Evolutionary conservation across 495 filamentous ascomycete genomes (phyloP).

Genomic region (Hyaloscypha finlandica): DNA sequence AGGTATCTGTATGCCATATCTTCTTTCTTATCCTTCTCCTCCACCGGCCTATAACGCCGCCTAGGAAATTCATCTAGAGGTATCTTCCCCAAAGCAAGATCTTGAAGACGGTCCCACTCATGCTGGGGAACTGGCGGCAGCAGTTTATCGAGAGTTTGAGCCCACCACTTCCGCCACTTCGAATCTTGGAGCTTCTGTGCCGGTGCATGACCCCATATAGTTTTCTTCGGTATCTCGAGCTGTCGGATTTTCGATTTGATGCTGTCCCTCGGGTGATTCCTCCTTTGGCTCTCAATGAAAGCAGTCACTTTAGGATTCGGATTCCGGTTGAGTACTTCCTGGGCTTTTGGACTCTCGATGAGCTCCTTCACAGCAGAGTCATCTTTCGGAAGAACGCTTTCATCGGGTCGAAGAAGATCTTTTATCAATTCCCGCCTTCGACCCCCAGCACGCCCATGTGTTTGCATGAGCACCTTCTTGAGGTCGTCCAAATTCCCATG

Average conservation of each 20-base stretch:
- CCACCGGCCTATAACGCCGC: conserved; percentile 11
- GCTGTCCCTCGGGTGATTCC: conserved; percentile 26
- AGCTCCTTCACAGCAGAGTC: conserved; percentile 15
- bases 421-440: conserved; percentile 59
- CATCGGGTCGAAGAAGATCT: conserved; percentile 15
- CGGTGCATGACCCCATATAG: conserved; percentile 64
- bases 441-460: conserved; percentile 76
- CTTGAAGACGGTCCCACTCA: conserved; percentile 65
- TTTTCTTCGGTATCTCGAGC: conserved; percentile 55
- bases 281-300: conserved; percentile 32
- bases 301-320: conserved; percentile 25
- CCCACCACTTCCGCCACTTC: conserved; percentile 63
- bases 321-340: neutral
- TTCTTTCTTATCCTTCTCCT: neutral
- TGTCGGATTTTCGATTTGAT: conserved; percentile 36
- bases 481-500: conserved; percentile 64
- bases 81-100: conserved; percentile 49
- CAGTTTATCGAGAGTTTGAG: conserved; percentile 50
- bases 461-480: conserved; percentile 60
- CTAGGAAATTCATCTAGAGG: conserved; percentile 9
- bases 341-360: neutral
- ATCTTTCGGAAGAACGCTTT: conserved; percentile 19
- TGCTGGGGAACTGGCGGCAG: conserved; percentile 70
- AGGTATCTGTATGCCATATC: neutral
- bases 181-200: conserved; percentile 54